These are phyloP conservation scores for Aspergillus hortae DNA, from an alignment of 2,329 filamentous ascomycete species.

Conservation along the genomic window DNA sequence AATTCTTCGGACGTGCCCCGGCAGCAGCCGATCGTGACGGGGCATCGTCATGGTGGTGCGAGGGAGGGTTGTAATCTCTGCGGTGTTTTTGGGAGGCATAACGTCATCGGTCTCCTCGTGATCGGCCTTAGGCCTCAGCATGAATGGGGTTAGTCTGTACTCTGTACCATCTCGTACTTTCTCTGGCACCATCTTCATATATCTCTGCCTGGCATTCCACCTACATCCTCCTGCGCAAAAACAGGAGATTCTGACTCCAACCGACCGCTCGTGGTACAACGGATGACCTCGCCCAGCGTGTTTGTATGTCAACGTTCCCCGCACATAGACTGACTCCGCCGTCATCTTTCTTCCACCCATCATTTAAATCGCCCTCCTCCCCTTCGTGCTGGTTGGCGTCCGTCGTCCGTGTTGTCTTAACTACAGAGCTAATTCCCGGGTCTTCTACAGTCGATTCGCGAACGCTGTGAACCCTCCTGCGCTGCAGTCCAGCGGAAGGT, in stretches of 20 bases:
- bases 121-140: not conserved
- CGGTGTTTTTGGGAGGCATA: not conserved
- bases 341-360: no score
- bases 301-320: no score
- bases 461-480: slow-evolving; percentile 10
- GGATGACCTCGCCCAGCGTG: no score
- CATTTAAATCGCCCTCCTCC: not conserved
- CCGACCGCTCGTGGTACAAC: no score
- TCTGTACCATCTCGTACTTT: not conserved
- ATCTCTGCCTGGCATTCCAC: not conserved
- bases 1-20: not conserved
- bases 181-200: not conserved
- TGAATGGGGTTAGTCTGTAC: not conserved
- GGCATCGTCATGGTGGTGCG: not conserved
- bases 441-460: not conserved
- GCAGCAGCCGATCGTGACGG: not conserved
- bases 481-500: slow-evolving; percentile 13
- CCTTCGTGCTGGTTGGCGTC: not conserved
- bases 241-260: no score
- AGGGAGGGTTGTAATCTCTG: not conserved
- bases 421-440: not conserved
- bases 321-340: no score
- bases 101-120: not conserved
- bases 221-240: not conserved
- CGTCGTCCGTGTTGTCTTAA: not conserved